A percentile compares a stretch with the other conserved stretches of the same genome.
These are phyloP conservation scores for Fistulinella prunicolor DNA, from an alignment of 768 basidiomycete species.

Conservation along the genomic window DNA sequence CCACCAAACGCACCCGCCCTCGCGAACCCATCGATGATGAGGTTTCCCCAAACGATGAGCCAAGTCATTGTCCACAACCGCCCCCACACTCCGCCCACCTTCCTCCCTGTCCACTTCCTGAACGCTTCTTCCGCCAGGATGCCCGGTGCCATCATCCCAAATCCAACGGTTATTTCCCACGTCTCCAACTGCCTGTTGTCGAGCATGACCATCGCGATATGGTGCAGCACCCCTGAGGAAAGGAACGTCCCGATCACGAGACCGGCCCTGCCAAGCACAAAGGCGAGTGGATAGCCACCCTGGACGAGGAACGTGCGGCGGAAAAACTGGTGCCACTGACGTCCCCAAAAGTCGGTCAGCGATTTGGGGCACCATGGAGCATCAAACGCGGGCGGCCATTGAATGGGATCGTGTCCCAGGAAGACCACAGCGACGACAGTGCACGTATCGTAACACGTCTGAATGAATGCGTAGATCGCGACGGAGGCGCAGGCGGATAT, in stretches of 20 bases:
- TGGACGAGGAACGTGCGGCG: slow-evolving; percentile 31
- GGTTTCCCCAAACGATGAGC: slow-evolving; percentile 23
- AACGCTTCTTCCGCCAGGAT: slow-evolving; percentile 41
- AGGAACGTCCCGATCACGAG: slow-evolving; percentile 53
- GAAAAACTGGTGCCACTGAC: slow-evolving; percentile 38
- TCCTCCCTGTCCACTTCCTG: slow-evolving; percentile 21
- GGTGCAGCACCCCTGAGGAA: slow-evolving; percentile 54
- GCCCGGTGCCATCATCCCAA: slow-evolving; percentile 52
- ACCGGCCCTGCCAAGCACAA: slow-evolving; percentile 47
- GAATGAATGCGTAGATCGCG: slow-evolving; percentile 43
- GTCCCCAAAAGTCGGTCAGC: slow-evolving; percentile 34
- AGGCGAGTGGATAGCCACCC: slow-evolving; percentile 28
- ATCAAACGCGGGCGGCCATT: slow-evolving; percentile 34
- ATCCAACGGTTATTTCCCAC: slow-evolving; percentile 42
- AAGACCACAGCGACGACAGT: slow-evolving; percentile 25
- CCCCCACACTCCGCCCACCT: slow-evolving; percentile 30
- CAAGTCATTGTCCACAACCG: slow-evolving; percentile 36
- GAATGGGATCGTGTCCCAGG: slow-evolving; percentile 24
- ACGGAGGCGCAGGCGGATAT: slow-evolving; percentile 44
- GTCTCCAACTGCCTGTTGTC: slow-evolving; percentile 46
- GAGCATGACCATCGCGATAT: slow-evolving; percentile 50
- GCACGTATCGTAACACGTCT: slow-evolving; percentile 28
- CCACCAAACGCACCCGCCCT: slow-evolving; percentile 11
- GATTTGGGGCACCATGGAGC: slow-evolving; percentile 36
- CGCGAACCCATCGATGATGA: slow-evolving; percentile 21